Percentiles rank a stretch among this genome's conserved stretches.
Conservation (phyloP, 495 filamentous ascomycete species). For the Parmelia sp. region DNA sequence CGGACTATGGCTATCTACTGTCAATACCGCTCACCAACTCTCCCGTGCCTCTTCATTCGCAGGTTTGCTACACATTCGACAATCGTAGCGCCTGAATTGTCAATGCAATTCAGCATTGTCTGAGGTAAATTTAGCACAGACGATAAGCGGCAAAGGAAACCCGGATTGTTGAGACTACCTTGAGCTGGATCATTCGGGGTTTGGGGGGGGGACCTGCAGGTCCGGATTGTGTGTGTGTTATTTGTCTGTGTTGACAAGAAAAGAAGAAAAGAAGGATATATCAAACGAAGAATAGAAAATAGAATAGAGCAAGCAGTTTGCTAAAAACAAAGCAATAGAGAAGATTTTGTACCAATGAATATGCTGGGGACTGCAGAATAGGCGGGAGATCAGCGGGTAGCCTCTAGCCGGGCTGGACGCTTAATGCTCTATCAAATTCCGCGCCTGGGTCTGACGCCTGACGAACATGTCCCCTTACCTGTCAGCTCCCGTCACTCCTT, state of each 20-base stretch:
- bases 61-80: constrained; percentile 94
- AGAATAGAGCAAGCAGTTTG: neutral
- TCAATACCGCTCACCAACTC: constrained; percentile 62
- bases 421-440: constrained; percentile 11
- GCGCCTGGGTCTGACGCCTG: neutral
- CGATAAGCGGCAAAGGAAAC: neutral
- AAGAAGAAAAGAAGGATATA: neutral
- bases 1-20: neutral
- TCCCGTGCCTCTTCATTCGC: constrained; percentile 82
- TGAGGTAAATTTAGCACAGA: constrained; percentile 34
- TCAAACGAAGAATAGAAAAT: neutral
- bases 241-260: neutral
- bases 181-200: constrained; percentile 92
- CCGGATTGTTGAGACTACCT: constrained; percentile 48
- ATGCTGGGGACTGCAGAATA: neutral
- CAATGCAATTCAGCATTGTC: constrained; percentile 99
- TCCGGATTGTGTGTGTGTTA: neutral
- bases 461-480: constrained; percentile 2
- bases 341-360: too few relatives aligned
- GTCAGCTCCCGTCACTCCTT: constrained; percentile 18
- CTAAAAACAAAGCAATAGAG: too few relatives aligned
- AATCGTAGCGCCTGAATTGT: constrained; percentile 97
- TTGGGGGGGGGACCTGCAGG: neutral
- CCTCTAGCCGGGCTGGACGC: neutral
- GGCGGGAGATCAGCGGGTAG: constrained; percentile 22